Evolutionary conservation across 2,329 filamentous ascomycete species (phyloP), one percentile per base, ranked within the genome.

Genomic region (Xylariaceae sp.): DNA sequence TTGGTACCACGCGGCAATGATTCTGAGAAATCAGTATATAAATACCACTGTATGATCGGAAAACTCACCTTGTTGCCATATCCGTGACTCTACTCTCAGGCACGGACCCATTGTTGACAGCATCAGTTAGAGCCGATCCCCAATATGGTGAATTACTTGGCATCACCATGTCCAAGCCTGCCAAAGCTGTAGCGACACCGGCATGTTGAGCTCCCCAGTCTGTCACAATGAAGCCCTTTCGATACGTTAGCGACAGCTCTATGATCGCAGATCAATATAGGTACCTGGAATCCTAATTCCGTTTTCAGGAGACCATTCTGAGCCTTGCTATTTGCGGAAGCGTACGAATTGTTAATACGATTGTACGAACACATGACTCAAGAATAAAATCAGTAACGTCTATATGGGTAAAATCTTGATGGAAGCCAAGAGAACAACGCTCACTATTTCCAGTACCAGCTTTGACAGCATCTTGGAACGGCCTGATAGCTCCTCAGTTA

Each of bases 101-200:
- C 0, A 89, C 69, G 0, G 78, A 77, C 1, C 84, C 84, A 56
- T 87, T 85, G 14, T 73, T 73, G 14, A 89, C 79, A 0, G 84
- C 80, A 4, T 75, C 64, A 1, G 75, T 71, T 1, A 88, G 74
- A 14, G 89, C 87, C 4, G 65, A 56, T 12, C 73, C 70, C 77
- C 77, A 82, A 48, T 69, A 71, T 0, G 54, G 45, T 3, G 62
- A 62, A 1, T 63, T 69, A 9, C 56, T 69, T 0, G 85, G 86
- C 87, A 90, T 90, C 11, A 78, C 80, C 79, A 89, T 83, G 63
- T 90, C 87, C 28, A 91, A 66, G 28, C 88, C 88, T 3, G 85
- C 83, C 50, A 85, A 69, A 1, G 85, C 77, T 5, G 78, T 78
- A 1, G 77, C 77, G 11, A 86, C 78, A 34, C 86, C 85, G 0